Conservation (phyloP, 495 filamentous ascomycete genomes). For the Penicillium paradoxum region DNA sequence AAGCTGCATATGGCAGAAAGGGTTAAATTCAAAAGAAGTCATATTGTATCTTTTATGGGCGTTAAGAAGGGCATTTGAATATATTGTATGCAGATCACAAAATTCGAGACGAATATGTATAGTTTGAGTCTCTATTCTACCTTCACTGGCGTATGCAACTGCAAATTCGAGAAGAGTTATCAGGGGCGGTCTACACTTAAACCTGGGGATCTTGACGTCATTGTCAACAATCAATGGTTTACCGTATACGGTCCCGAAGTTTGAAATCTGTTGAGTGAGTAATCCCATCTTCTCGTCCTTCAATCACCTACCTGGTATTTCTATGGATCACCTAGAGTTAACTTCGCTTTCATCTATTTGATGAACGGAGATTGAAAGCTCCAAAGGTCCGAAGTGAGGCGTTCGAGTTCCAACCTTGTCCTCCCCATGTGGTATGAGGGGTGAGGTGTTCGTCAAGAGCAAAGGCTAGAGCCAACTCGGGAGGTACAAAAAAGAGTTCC, state of each 20-base stretch:
- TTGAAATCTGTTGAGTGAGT: too few species aligned
- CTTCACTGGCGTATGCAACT: not conserved
- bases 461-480: not conserved
- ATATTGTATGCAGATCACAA: slow-evolving; percentile 2
- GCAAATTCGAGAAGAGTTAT: not conserved
- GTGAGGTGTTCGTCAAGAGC: not conserved
- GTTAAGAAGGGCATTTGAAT: slow-evolving; percentile 22
- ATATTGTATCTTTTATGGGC: slow-evolving; percentile 20
- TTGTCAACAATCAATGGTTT: not conserved
- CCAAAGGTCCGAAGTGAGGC: not conserved
- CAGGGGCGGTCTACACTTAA: too few species aligned
- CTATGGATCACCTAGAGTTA: too few species aligned
- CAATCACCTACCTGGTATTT: not conserved
- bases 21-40: slow-evolving; percentile 9
- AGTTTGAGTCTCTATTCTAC: not conserved
- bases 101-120: not conserved
- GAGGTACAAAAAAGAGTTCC: not conserved
- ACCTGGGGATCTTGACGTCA: not conserved
- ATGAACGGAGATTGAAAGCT: not conserved
- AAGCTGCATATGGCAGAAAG: slow-evolving; percentile 50
- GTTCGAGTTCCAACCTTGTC: not conserved
- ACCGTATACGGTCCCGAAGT: not conserved
- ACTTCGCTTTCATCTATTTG: not conserved
- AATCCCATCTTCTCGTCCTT: not conserved
- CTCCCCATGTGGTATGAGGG: not conserved